phyloP scores from a whole-genome alignment of 2,329 filamentous ascomycete species.

The Helicocarpus griseus region DNA sequence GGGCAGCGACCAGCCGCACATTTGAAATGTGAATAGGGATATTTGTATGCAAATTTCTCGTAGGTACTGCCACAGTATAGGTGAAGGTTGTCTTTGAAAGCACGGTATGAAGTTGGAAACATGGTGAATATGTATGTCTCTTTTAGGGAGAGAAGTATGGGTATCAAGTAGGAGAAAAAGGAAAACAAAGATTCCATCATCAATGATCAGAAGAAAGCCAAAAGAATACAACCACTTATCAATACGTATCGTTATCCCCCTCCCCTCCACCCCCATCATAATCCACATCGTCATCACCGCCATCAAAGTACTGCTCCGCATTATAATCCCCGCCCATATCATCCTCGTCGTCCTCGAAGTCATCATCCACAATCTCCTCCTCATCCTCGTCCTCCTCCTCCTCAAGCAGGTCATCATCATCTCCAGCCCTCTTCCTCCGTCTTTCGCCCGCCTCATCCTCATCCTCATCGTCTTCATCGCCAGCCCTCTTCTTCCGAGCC shows the following conservation, averaged over 20 bases:
- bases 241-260: conserved; percentile 39
- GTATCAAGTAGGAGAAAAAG: neutral
- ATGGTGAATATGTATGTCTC: no score
- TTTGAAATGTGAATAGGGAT: no score
- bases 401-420: conserved; percentile 31
- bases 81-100: no score
- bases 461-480: conserved; percentile 25
- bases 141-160: conserved; percentile 3
- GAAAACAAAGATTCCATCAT: neutral
- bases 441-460: conserved; percentile 22
- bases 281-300: conserved; percentile 45
- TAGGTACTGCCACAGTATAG: no score
- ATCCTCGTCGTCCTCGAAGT: conserved; percentile 52
- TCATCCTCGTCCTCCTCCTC: conserved; percentile 40
- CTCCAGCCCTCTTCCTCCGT: conserved; percentile 22
- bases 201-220: no score
- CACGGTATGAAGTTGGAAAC: no score
- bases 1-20: no score
- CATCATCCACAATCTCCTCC: conserved; percentile 47
- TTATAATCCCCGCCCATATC: conserved; percentile 53
- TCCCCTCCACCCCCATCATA: conserved; percentile 46
- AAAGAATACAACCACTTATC: conserved; percentile 21
- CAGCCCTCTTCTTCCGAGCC: conserved; percentile 22
- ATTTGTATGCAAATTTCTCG: no score
- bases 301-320: conserved; percentile 55